Evolutionary conservation across 2,329 filamentous ascomycete genomes (phyloP).

Genomic region (Xylariaceae sp.): DNA sequence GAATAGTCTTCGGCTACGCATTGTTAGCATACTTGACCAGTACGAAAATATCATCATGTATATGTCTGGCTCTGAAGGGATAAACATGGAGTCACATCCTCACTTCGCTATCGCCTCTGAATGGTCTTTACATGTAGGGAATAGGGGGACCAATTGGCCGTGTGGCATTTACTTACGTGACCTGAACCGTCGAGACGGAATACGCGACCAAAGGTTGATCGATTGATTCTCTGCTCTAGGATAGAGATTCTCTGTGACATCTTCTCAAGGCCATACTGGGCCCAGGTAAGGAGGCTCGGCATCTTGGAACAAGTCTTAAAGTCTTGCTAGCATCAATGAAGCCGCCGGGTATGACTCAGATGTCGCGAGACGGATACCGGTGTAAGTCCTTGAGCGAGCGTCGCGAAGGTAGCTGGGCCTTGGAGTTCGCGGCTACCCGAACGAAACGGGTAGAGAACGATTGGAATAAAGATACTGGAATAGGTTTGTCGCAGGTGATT

Average conservation of each 20-base stretch:
- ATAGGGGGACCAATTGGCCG: background rate
- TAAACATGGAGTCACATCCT: background rate
- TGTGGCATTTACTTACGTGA: slow-evolving; percentile 46
- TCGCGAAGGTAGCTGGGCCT: background rate
- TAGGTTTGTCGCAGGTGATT: background rate
- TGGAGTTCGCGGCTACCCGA: background rate
- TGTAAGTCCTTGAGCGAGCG: background rate
- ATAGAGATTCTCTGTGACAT: slow-evolving; percentile 17
- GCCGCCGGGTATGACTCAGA: background rate
- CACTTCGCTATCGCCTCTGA: background rate
- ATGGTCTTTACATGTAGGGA: background rate
- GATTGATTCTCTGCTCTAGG: slow-evolving; percentile 31
- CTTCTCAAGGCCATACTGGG: slow-evolving; percentile 19
- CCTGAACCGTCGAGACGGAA: slow-evolving; percentile 61
- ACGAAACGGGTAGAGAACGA: background rate
- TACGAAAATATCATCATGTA: background rate
- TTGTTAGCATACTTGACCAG: slow-evolving; percentile 15
- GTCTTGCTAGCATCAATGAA: background rate
- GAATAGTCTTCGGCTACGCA: slow-evolving; percentile 58
- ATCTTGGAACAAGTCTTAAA: slow-evolving; percentile 6
- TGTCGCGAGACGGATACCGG: background rate
- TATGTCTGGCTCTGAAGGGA: background rate
- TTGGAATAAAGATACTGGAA: background rate
- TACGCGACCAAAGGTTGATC: slow-evolving; percentile 46
- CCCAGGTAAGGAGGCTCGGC: slow-evolving; percentile 2